These are phyloP conservation scores for Brassica napus DNA, from an alignment of 345 rosid species.

Conservation along the genomic window Da-Ae NC_063437.1:17825501-17826000, in stretches of 20 bases:
- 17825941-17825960: conserved; percentile 52
- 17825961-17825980: conserved; percentile 60
- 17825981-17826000: conserved; percentile 61
- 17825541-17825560: not conserved
- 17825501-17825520: not conserved
- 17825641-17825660: not conserved
- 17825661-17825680: conserved; percentile 93
- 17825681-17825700: conserved; percentile 79
- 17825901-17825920: conserved; percentile 50
- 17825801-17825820: conserved; percentile 48
- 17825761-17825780: conserved; percentile 51
- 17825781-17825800: conserved; percentile 63
- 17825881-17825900: conserved; percentile 53
- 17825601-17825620: not conserved
- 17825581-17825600: not conserved
- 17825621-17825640: not conserved
- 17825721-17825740: conserved; percentile 57
- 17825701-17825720: conserved; percentile 57
- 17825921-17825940: conserved; percentile 48
- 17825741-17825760: conserved; percentile 74
- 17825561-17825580: not conserved
- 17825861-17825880: conserved; percentile 64
- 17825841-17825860: conserved; percentile 69
- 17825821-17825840: conserved; percentile 72
- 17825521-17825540: not conserved